phyloP scores from a whole-genome alignment of 169 alveolate genomes.

The Blepharisma undulans region DNA sequence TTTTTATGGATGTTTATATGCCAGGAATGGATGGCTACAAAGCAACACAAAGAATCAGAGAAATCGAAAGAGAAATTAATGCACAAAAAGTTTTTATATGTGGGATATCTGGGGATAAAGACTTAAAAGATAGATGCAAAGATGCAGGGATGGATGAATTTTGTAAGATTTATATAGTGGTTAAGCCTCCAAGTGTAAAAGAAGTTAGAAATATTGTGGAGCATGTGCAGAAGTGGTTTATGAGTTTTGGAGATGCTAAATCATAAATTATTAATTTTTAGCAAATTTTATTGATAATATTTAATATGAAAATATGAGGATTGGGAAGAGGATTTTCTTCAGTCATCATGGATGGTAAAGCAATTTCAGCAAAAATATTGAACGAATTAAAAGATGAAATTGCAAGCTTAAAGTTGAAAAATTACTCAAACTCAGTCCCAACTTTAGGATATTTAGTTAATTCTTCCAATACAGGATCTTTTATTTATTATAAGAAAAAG shows the following conservation, averaged over 20 bases:
- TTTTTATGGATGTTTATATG: slow-evolving; percentile 35
- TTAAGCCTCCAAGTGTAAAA: background rate
- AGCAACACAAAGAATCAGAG: slow-evolving; percentile 25
- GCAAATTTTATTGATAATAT: background rate
- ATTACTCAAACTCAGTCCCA: background rate
- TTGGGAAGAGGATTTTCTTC: background rate
- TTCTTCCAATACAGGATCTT: background rate
- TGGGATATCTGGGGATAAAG: slow-evolving; percentile 4
- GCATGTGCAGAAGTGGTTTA: background rate
- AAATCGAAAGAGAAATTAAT: background rate
- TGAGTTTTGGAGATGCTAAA: background rate
- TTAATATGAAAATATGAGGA: background rate
- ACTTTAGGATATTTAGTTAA: background rate
- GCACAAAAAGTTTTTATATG: slow-evolving; percentile 12
- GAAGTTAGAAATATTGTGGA: background rate
- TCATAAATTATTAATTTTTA: too few relatives aligned
- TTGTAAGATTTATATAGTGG: background rate
- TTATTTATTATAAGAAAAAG: background rate
- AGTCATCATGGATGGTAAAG: background rate
- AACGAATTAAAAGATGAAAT: background rate
- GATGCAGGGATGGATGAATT: background rate
- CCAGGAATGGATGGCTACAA: slow-evolving; percentile 31
- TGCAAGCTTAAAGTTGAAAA: background rate
- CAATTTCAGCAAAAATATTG: background rate
- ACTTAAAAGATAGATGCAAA: background rate